phyloP scores from a whole-genome alignment of 768 basidiomycete genomes.

The Botryobasidium botryosum region DNA sequence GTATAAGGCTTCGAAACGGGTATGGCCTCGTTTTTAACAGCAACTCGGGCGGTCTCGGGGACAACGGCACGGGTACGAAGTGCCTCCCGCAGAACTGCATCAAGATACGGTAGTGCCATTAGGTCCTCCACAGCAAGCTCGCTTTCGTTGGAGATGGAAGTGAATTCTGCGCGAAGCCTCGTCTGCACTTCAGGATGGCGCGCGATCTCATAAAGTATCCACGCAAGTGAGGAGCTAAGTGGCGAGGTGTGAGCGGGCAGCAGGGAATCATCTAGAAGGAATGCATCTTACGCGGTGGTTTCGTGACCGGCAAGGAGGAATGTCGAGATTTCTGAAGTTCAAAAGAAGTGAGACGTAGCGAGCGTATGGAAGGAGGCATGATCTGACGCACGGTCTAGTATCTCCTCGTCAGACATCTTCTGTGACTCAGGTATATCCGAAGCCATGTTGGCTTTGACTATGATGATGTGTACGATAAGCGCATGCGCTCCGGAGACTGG shows the following conservation, averaged over 20 bases:
- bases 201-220: slow-evolving; percentile 43
- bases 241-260: not conserved
- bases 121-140: slow-evolving; percentile 15
- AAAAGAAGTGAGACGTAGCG: slow-evolving; percentile 14
- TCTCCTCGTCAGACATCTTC: slow-evolving; percentile 32
- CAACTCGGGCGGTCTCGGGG: not conserved
- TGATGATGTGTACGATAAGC: slow-evolving; percentile 8
- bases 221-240: slow-evolving; percentile 29
- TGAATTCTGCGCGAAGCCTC: slow-evolving; percentile 19
- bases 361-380: slow-evolving; percentile 1
- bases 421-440: slow-evolving; percentile 23
- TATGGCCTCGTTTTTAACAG: not conserved
- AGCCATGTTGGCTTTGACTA: slow-evolving; percentile 39
- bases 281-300: slow-evolving; percentile 28
- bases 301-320: slow-evolving; percentile 30
- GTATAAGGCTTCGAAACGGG: not conserved
- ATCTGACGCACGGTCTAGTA: slow-evolving; percentile 30
- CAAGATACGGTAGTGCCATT: slow-evolving; percentile 17
- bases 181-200: slow-evolving; percentile 19
- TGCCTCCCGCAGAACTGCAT: slow-evolving; percentile 9
- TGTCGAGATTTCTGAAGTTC: slow-evolving; percentile 23
- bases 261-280: not conserved
- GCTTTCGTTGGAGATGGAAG: slow-evolving; percentile 7
- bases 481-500: not conserved
- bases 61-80: slow-evolving; percentile 3